Evolutionary conservation across 78 protist species (phyloP).

Genomic region (Pigoraptor vietnamica): DNA sequence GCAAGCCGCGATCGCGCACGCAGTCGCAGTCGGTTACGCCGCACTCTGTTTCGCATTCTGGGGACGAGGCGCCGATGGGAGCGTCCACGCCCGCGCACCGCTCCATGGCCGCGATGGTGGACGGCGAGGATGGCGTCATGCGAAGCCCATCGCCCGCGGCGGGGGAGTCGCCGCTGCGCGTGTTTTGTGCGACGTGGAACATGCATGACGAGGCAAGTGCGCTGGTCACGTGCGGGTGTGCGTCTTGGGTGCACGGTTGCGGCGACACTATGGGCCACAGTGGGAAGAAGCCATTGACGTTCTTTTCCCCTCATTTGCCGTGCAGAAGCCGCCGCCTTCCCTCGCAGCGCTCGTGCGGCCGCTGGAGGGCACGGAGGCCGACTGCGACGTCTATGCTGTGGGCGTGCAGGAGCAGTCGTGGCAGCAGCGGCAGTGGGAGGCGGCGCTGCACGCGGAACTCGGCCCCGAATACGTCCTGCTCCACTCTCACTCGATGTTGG

Average conservation of each 20-base stretch:
- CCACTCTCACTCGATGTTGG: not conserved
- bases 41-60: too few species aligned
- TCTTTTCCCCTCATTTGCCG: not conserved
- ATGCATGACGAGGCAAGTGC: not conserved
- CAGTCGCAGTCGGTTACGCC: not conserved
- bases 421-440: not conserved
- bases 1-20: too few species aligned
- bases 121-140: too few species aligned
- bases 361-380: not conserved
- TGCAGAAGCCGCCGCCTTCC: not conserved
- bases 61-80: too few species aligned
- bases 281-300: not conserved
- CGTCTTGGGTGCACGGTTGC: too few species aligned
- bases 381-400: not conserved
- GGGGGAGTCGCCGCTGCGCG: not conserved
- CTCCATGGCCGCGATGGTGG: not conserved
- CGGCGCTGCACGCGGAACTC: not conserved
- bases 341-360: not conserved
- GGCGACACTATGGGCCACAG: too few species aligned
- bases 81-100: not conserved
- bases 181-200: not conserved
- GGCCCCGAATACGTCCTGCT: not conserved
- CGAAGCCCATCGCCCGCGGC: too few species aligned
- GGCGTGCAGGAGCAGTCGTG: not conserved
- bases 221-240: too few species aligned